These are phyloP conservation scores for Fagus crenata DNA, from an alignment of 306 rosid genomes.

Conservation along the genomic window DNA sequence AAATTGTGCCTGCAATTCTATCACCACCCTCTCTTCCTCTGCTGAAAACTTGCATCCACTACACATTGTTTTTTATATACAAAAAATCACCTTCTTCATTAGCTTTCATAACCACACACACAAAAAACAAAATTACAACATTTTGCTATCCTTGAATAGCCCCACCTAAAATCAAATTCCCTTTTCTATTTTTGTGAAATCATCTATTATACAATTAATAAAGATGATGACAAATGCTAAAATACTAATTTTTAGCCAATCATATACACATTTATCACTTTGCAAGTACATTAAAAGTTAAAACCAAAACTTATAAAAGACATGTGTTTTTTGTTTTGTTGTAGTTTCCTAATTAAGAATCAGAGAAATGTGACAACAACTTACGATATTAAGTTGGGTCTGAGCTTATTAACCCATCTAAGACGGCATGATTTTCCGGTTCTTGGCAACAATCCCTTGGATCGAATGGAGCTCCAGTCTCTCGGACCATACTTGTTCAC, in stretches of 20 bases:
- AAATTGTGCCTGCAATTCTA: constrained; percentile 55
- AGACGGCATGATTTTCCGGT: constrained; percentile 66
- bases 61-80: background rate
- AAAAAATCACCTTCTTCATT: background rate
- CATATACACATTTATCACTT: too few species aligned
- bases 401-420: constrained; percentile 64
- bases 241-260: too few species aligned
- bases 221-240: too few species aligned
- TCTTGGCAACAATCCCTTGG: constrained; percentile 56
- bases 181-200: too few species aligned
- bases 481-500: constrained; percentile 53
- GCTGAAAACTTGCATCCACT: constrained; percentile 65
- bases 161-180: too few species aligned
- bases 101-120: background rate
- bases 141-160: too few species aligned
- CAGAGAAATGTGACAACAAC: background rate
- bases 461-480: constrained; percentile 77
- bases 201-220: too few species aligned
- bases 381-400: constrained; percentile 59
- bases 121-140: too few species aligned
- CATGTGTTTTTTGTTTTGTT: too few species aligned
- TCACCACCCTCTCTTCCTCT: constrained; percentile 60
- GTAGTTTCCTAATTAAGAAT: too few species aligned
- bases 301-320: too few species aligned
- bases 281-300: too few species aligned